A percentile compares a stretch with the other conserved stretches of the same genome.
phyloP scores from a whole-genome alignment of 805 yeast species.

The Kuraishia piskuri region DNA sequence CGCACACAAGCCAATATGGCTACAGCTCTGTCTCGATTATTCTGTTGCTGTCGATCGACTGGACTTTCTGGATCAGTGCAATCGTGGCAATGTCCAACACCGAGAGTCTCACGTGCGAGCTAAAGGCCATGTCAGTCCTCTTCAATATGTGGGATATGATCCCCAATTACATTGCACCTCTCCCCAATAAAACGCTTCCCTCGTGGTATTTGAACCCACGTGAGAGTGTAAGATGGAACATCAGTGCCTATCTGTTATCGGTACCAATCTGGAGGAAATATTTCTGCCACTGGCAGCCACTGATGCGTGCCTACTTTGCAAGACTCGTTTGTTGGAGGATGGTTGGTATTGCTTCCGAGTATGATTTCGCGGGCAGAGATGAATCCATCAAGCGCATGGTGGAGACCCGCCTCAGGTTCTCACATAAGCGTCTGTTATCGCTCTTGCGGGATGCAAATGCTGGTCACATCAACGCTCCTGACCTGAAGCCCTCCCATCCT shows the following conservation, averaged over 20 bases:
- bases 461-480: neutral
- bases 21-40: neutral
- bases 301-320: slow-evolving; percentile 61
- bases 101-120: slow-evolving; percentile 51
- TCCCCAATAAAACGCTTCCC: neutral
- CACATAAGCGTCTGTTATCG: neutral
- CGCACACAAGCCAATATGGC: neutral
- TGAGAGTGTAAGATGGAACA: slow-evolving; percentile 37
- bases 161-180: slow-evolving; percentile 24
- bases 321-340: slow-evolving; percentile 61
- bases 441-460: neutral
- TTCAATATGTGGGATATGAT: slow-evolving; percentile 70
- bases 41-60: slow-evolving; percentile 34
- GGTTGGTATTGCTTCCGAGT: slow-evolving; percentile 18
- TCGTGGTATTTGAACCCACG: slow-evolving; percentile 31
- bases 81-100: slow-evolving; percentile 43
- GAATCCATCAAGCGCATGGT: neutral
- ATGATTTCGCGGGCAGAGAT: neutral
- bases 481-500: neutral
- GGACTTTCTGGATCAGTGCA: slow-evolving; percentile 73
- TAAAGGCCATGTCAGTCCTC: slow-evolving; percentile 55
- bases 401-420: neutral
- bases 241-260: slow-evolving; percentile 39
- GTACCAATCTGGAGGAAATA: slow-evolving; percentile 37
- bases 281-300: slow-evolving; percentile 75